Base-by-base conservation (phyloP, 352 stramenopile genomes). In the Pythium grandisporangium region DNA sequence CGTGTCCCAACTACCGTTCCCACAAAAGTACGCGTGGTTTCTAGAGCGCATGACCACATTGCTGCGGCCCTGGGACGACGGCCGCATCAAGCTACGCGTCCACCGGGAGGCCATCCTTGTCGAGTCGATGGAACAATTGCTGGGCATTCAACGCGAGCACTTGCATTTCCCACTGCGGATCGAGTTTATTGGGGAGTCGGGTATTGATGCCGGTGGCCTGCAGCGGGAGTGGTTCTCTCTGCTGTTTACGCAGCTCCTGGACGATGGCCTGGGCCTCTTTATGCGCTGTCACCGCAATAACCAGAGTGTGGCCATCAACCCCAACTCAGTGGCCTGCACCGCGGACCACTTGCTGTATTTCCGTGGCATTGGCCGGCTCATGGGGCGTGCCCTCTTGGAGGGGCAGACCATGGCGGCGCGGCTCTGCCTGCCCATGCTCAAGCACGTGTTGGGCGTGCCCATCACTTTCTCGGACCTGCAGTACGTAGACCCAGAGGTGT, bases 261-360 rank as follows among this genome's bases (percentile, higher is more conserved):
- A 85, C 39, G 70, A 85, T 23, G 58, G 61, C 13, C 42, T 86
- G 10, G 78, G 78, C 3, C 61, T 91, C 19, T 88, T 91, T 48
- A 81, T 88, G 63, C 70, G 68, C 45, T 84, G 66, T 38, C 66
- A 85, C 42, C 62, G 72, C 33, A 66, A 83, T 37, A 81, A 80
- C 17, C 65, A 84, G 30, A 70, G 70, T 0, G 70, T 88, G 32
- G 66, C 70, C 0, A 83, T 91, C 45, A 92, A 88, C 42, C 75
- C 75, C 5, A 76, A 80, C 35, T 88, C 75, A 10, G 66, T 76
- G 53, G 70, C 83, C 40, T 81, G 69, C 27, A 84, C 72, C 11
- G 61, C 68, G 19, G 70, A 85, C 48, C 75, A 88, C 32, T 55
- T 88, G 58, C 66, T 95, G 24, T 98, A 98, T 61, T 92, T 89